phyloP scores from a whole-genome alignment of 169 alveolate species.

The Plasmodium reichenowi region DNA sequence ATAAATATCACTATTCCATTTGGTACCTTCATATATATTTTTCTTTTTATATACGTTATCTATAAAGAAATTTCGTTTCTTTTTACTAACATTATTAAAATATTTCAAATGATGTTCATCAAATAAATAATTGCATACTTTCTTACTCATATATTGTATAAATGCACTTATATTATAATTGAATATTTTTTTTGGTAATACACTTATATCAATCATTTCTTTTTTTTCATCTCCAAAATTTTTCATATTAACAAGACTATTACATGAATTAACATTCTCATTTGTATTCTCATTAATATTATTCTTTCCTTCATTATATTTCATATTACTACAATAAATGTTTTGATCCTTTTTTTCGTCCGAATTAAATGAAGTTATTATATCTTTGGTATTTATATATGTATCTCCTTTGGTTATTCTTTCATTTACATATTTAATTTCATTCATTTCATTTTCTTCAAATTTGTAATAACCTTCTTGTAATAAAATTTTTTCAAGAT shows the following conservation, averaged over 20 bases:
- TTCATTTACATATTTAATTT: background rate
- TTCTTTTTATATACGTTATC: constrained; percentile 2
- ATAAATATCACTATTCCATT: constrained; percentile 13
- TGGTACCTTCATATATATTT: background rate
- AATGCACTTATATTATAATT: constrained; percentile 49
- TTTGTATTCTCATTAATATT: too few species aligned
- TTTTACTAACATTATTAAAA: background rate
- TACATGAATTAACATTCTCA: too few species aligned
- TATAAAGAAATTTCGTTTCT: background rate
- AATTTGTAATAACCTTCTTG: constrained; percentile 30
- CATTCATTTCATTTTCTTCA: constrained; percentile 8
- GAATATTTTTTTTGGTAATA: constrained; percentile 5
- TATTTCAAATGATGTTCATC: constrained; percentile 37
- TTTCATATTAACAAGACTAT: too few species aligned
- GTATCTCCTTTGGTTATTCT: background rate
- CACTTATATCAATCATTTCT: too few species aligned
- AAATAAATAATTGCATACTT: constrained; percentile 41
- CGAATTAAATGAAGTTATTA: background rate
- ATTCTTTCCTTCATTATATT: too few species aligned
- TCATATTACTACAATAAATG: too few species aligned
- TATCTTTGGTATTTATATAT: background rate
- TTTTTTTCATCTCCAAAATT: too few species aligned
- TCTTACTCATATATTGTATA: constrained; percentile 38
- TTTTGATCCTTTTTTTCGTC: too few species aligned
- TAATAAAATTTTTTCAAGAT: constrained; percentile 35